Evolutionary conservation across 2,329 filamentous ascomycete species (phyloP).

Genomic region (Didymellaceae sp.): DNA sequence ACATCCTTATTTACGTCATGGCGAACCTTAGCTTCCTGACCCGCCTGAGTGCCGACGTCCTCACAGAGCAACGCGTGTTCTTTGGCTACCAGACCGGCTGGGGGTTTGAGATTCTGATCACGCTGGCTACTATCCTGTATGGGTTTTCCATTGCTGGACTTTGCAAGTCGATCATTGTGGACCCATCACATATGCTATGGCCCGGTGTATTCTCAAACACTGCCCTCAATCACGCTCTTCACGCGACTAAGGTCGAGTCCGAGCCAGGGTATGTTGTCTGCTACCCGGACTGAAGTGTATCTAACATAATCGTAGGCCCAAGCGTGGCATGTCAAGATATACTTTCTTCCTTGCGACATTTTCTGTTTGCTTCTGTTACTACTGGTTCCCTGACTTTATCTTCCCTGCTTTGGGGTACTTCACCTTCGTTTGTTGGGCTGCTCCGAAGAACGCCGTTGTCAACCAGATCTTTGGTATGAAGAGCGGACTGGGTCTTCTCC

Average conservation of each 20-base stretch:
- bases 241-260: background rate
- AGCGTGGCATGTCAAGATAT: background rate
- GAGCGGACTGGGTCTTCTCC: background rate
- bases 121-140: background rate
- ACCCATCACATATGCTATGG: background rate
- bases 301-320: background rate
- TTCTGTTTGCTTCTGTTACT: background rate
- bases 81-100: background rate
- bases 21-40: background rate
- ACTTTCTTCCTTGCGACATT: background rate
- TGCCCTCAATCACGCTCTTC: background rate
- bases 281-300: background rate
- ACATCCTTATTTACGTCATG: background rate
- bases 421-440: background rate
- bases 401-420: background rate
- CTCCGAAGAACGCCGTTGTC: background rate
- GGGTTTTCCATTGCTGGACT: background rate
- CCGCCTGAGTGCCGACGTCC: background rate
- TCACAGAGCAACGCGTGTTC: slow-evolving; percentile 1
- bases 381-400: slow-evolving; percentile 1
- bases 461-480: slow-evolving; percentile 1
- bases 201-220: slow-evolving; percentile 1
- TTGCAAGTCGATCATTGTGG: background rate
- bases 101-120: background rate
- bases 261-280: background rate